Conservation (phyloP, 768 basidiomycete genomes). For the Kwoniella newhampshirensis region DNA sequence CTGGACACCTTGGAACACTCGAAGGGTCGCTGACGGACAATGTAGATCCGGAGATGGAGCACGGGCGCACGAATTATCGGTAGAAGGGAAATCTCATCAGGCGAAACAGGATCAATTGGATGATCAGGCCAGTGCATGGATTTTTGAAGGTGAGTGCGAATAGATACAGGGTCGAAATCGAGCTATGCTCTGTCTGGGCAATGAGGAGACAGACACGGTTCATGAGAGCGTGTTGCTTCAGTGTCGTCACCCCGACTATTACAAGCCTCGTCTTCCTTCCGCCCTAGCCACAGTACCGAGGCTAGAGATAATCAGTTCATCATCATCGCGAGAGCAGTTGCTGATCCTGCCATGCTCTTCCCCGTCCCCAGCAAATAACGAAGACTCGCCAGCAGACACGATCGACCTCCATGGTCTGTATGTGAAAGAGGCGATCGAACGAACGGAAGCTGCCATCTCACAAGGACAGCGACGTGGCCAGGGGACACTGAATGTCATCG, state of each 20-base stretch:
- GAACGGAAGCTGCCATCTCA: conserved; percentile 69
- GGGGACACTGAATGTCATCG: conserved; percentile 72
- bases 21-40: neutral
- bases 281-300: too few species aligned
- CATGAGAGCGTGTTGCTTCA: neutral
- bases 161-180: neutral
- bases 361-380: conserved; percentile 55
- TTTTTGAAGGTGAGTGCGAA: conserved; percentile 66
- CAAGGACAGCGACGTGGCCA: conserved; percentile 67
- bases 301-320: too few species aligned
- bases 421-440: conserved; percentile 83
- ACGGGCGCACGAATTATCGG: conserved; percentile 75
- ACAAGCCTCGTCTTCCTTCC: too few species aligned
- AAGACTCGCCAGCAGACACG: conserved; percentile 71
- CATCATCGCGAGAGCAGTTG: too few species aligned
- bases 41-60: conserved; percentile 65
- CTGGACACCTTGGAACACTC: neutral
- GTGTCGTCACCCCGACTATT: too few species aligned
- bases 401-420: conserved; percentile 89
- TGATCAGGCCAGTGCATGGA: conserved; percentile 79
- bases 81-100: conserved; percentile 76
- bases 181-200: too few species aligned
- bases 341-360: too few species aligned
- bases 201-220: too few species aligned
- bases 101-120: conserved; percentile 75